These are phyloP conservation scores for Cucurbita pepo DNA, from an alignment of 306 rosid genomes.

Conservation along the genomic window DNA sequence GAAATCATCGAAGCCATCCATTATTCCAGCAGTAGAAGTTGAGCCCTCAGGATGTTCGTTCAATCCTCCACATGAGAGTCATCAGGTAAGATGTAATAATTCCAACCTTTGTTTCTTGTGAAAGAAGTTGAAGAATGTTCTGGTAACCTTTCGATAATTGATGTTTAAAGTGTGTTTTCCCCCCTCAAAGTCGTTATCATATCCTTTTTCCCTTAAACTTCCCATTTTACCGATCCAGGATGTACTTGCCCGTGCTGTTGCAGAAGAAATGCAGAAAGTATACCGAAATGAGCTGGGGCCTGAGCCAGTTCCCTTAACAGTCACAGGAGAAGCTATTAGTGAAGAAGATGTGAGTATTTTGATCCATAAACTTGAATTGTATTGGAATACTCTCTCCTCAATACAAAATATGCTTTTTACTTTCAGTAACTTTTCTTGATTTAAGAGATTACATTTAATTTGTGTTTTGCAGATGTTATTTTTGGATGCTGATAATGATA, in stretches of 20 bases:
- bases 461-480: slow-evolving; percentile 47
- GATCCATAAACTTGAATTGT: background rate
- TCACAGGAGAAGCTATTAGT: slow-evolving; percentile 50
- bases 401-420: background rate
- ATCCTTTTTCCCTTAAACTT: background rate
- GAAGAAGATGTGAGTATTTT: slow-evolving; percentile 73
- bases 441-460: background rate
- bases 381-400: background rate
- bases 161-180: background rate
- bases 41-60: slow-evolving; percentile 86
- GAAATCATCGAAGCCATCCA: slow-evolving; percentile 36
- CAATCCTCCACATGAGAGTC: slow-evolving; percentile 69
- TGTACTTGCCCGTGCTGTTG: slow-evolving; percentile 66
- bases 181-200: background rate
- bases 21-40: slow-evolving; percentile 86
- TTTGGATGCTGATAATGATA: slow-evolving; percentile 61
- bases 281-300: slow-evolving; percentile 85
- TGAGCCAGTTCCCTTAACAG: slow-evolving; percentile 73
- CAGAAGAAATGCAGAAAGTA: slow-evolving; percentile 79
- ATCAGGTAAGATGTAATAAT: slow-evolving; percentile 39
- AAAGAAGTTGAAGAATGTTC: background rate
- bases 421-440: background rate
- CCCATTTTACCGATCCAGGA: slow-evolving; percentile 39
- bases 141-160: background rate
- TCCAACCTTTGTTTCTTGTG: background rate